Base-by-base conservation (phyloP, 2,329 filamentous ascomycete genomes). In the Didymella keratinophila region DNA sequence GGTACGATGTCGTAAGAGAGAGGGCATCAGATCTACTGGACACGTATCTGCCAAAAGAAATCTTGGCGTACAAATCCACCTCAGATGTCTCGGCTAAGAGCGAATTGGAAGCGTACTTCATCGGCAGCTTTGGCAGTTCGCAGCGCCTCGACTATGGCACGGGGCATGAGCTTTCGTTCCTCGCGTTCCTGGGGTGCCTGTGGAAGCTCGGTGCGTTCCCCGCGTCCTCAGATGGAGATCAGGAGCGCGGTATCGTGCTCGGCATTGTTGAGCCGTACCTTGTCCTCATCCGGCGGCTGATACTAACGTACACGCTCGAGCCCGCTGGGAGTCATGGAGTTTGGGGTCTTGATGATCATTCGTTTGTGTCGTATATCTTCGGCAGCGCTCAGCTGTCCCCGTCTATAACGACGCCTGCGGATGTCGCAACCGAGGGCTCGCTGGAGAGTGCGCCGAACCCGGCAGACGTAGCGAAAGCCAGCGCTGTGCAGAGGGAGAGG, bases 261-360 rank as follows among this genome's bases (percentile, higher is more conserved):
- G 89, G 89, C 0, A 82, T 96, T 37, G 84, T 99, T 57, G 90
- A 97, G 71, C 91, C 90, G 84, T 96, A 96, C 71, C 81, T 96
- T n/a, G 80, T 82, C 30, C 88, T 98, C 2, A 83, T 97, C 44
- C 89, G 95, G 37, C 87, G 85, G 41, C 83, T 99, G 10, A 97
- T 99, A 68, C 82, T 92, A 49, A 94, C 89, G 2, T 99, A 98
- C 75, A 97, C 89, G 0, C 86, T 99, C 20, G 95, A 99, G 73
- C 95, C 95, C 4, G 95, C 95, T 6, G 95, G 95, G 2, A 96
- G 94, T 1, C 95, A 98, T 73, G 95, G 95, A 3, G 95, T 99
- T 20, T 99, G 95, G 95, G 95, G 95, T 20, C 83, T 99, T n/a
- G 95, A 99, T 74, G 95, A 99, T 76, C 94, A 99, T 78, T 93